Conservation (phyloP, 495 filamentous ascomycete species). For the Xylaria castorea region DNA sequence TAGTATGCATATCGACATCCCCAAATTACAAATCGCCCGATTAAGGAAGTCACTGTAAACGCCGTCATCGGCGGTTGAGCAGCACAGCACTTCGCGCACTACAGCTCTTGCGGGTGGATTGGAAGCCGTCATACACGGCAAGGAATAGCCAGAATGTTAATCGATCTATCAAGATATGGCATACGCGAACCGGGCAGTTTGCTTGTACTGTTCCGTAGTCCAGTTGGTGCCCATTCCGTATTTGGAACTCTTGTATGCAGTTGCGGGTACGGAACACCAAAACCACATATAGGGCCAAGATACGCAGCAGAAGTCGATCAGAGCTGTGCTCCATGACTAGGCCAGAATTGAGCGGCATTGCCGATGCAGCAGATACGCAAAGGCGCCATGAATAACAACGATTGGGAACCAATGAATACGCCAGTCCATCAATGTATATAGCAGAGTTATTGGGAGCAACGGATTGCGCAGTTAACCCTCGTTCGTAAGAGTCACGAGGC, state of each 20-base stretch:
- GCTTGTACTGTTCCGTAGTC: not conserved
- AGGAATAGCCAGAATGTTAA: not conserved
- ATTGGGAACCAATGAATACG: not conserved
- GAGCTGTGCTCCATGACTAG: not conserved
- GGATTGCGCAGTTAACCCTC: not conserved
- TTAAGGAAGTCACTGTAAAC: not conserved
- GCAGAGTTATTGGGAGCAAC: not conserved
- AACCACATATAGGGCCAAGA: too few species aligned
- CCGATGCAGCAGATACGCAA: not conserved
- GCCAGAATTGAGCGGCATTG: not conserved
- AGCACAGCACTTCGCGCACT: not conserved
- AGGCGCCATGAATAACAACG: not conserved
- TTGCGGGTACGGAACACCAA: too few species aligned
- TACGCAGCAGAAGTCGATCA: too few species aligned
- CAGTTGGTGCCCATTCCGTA: not conserved
- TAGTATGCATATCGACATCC: not conserved
- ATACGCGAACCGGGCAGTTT: not conserved
- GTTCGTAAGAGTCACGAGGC: not conserved
- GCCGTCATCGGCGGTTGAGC: not conserved
- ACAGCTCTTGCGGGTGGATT: not conserved
- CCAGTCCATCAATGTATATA: conserved; percentile 5
- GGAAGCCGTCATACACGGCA: not conserved
- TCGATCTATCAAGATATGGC: not conserved
- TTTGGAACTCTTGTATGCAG: not conserved
- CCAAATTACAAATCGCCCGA: not conserved